Conservation (phyloP, 1,284 basidiomycete species). For the Leucoagaricus sp. region DNA sequence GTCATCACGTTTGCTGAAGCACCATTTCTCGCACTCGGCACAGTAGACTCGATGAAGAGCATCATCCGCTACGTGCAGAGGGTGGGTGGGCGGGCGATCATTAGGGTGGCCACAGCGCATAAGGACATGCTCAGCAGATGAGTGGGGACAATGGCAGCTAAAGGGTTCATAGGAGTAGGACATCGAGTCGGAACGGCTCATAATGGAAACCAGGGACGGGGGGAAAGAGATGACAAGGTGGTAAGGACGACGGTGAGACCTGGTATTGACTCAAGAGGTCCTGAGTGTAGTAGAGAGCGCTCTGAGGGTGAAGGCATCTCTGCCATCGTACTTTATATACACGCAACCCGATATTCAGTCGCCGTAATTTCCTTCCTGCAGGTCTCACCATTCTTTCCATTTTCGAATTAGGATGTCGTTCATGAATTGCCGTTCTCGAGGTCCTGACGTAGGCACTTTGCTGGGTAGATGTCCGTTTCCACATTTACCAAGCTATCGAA, state of each 20-base stretch:
- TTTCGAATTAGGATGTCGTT: not conserved
- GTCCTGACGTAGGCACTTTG: constrained; percentile 14
- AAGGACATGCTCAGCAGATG: constrained; percentile 27
- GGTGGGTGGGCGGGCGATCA: constrained; percentile 19
- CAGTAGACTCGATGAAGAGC: constrained; percentile 38
- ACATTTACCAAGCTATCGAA: constrained; percentile 12
- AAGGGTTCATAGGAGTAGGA: constrained; percentile 16
- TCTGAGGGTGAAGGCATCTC: not conserved
- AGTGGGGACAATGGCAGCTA: constrained; percentile 28
- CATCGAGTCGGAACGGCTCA: not conserved
- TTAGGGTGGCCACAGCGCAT: constrained; percentile 33
- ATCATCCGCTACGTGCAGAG: constrained; percentile 32
- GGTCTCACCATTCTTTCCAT: not conserved
- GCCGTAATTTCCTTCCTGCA: not conserved
- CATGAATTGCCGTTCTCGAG: not conserved
- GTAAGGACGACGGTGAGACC: not conserved
- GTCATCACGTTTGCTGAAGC: constrained; percentile 28
- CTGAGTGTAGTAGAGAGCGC: not conserved
- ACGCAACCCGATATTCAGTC: not conserved
- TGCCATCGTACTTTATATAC: constrained; percentile 8
- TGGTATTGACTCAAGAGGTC: not conserved
- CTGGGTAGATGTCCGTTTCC: constrained; percentile 6
- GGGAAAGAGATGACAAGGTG: not conserved
- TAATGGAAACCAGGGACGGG: not conserved
- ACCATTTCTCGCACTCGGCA: constrained; percentile 31